Percentiles rank a stretch among this genome's conserved stretches.
Evolutionary conservation across 345 rosid species (phyloP).

Genomic region (Bruguiera sexangula): DNA sequence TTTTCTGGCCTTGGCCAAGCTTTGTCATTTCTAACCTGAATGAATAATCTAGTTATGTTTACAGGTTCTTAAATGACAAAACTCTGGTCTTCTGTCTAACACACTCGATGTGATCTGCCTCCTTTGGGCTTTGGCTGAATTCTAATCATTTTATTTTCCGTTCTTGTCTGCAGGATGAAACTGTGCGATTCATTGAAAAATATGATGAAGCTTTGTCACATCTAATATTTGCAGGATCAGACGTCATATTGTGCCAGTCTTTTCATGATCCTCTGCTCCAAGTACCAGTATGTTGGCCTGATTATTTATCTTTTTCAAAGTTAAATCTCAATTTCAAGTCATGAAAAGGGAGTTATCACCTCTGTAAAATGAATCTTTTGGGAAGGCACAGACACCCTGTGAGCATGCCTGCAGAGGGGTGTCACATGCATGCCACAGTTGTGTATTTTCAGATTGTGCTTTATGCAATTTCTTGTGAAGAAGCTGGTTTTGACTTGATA

Average conservation of each 20-base stretch:
- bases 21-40: background rate
- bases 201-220: slow-evolving; percentile 48
- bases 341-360: background rate
- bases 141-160: slow-evolving; percentile 12
- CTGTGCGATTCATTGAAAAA: slow-evolving; percentile 37
- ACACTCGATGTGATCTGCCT: background rate
- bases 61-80: background rate
- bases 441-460: too few relatives aligned
- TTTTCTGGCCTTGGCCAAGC: background rate
- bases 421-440: too few relatives aligned
- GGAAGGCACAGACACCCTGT: too few relatives aligned
- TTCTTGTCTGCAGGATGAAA: slow-evolving; percentile 39
- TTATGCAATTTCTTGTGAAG: too few relatives aligned
- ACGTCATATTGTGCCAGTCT: slow-evolving; percentile 53
- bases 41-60: background rate
- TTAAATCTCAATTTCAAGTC: background rate
- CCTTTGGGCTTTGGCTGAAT: background rate
- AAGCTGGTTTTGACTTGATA: too few relatives aligned
- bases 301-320: slow-evolving; percentile 4
- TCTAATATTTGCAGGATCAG: slow-evolving; percentile 58
- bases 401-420: background rate
- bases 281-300: slow-evolving; percentile 49
- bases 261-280: slow-evolving; percentile 57
- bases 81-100: background rate
- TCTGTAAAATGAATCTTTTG: background rate